Conservation (phyloP, 306 rosid genomes). For the Acacia acuminata region DNA sequence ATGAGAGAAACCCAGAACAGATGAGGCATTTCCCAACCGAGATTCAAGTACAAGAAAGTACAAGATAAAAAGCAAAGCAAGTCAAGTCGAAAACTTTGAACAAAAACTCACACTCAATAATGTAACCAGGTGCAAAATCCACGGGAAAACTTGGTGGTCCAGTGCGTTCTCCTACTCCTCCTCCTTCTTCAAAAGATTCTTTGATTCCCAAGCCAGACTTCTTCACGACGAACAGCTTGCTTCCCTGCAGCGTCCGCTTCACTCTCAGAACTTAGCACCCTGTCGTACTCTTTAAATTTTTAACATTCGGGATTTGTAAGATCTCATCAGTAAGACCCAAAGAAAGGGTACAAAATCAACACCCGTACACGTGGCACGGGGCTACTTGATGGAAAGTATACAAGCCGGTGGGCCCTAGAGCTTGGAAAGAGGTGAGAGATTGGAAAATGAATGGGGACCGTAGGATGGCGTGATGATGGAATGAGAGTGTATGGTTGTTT, state of each 20-base stretch:
- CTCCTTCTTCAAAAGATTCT: slow-evolving; percentile 47
- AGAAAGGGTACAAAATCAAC: not conserved
- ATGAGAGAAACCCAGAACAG: slow-evolving; percentile 33
- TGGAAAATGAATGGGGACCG: slow-evolving; percentile 18
- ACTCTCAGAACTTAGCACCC: slow-evolving; percentile 30
- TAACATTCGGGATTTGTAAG: slow-evolving; percentile 24
- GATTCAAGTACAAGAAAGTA: slow-evolving; percentile 52
- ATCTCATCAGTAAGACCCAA: not conserved
- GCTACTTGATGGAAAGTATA: not conserved
- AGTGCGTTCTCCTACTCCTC: slow-evolving; percentile 6
- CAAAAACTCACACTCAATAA: slow-evolving; percentile 48
- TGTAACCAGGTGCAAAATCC: slow-evolving; percentile 56
- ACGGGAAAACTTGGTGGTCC: slow-evolving; percentile 39
- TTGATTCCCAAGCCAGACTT: slow-evolving; percentile 45
- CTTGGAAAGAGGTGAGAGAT: not conserved
- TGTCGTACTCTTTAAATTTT: slow-evolving; percentile 14
- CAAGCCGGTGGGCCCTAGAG: not conserved
- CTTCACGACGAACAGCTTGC: slow-evolving; percentile 28
- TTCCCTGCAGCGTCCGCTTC: slow-evolving; percentile 30
- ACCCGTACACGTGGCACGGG: slow-evolving; percentile 17
- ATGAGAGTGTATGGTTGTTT: not conserved
- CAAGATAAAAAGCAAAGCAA: slow-evolving; percentile 22
- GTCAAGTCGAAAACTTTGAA: slow-evolving; percentile 37
- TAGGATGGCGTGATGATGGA: slow-evolving; percentile 1
- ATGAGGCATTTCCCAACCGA: slow-evolving; percentile 46